Base-by-base conservation (phyloP, 2,329 filamentous ascomycete genomes). In the Zelopaecilomyces penicillatus region DNA sequence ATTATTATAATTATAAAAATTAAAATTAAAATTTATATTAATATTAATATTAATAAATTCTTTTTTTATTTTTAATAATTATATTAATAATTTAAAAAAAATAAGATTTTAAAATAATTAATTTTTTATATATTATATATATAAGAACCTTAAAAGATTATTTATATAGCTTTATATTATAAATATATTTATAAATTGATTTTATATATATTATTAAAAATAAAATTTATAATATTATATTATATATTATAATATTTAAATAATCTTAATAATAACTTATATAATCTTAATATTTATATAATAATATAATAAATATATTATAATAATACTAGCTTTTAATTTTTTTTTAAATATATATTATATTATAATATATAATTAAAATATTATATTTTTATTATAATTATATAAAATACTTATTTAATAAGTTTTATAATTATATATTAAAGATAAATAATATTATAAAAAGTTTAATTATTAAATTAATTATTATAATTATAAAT, bases 401-500 rank as follows among this genome's bases (percentile, higher is more conserved):
- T 34, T 8, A 34, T 34, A 34, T 34, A 34, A 34, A 34, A 34
- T 34, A 34, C 2, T 12, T 34, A 9, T 9, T 10, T 42, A 33
- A 42, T 42, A 42, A 34, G 8, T 34, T 12, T 35, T 9, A 33
- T 42, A 33, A 10, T 42, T 33, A 10, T 42, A 35, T 11, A 42
- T 42, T 12, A 35, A 35, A 5, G 32, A 42, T 42, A 30, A 33
- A 19, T n/a, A 30, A 33, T 34, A 35, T 7, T 19, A 34, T 8
- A 34, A 34, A n/a, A 34, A 34, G 7, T 34, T 34, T n/a, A 8
- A 34, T 42, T 33, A 42, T 35, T 42, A 33, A 6, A 6, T n/a
- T 34, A 10, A 30, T 42, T 12, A 33, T 31, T 19, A 29, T 41
- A 30, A 19, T n/a, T 34, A 8, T 34, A 34, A 8, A 34, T 8